phyloP scores from a whole-genome alignment of 2,329 filamentous ascomycete species.

The Penicillium sp. region DNA sequence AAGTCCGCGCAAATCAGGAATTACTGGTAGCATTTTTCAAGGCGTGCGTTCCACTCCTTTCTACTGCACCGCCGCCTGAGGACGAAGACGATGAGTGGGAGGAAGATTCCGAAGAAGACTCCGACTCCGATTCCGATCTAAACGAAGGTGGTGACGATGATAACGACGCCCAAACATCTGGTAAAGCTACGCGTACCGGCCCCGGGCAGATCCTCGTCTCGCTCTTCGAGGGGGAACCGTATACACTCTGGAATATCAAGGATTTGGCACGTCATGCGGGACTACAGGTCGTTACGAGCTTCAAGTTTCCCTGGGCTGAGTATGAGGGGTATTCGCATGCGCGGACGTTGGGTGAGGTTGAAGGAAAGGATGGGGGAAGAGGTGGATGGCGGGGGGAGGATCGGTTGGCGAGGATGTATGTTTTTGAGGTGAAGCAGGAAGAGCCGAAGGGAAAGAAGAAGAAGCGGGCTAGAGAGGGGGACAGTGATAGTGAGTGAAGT shows the following conservation, averaged over 20 bases:
- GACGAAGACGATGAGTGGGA: conserved; percentile 30
- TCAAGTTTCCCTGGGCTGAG: conserved; percentile 52
- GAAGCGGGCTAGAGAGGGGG: conserved; percentile 38
- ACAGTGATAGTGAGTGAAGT: conserved; percentile 39
- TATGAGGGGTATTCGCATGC: conserved; percentile 54
- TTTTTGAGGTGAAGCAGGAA: conserved; percentile 49
- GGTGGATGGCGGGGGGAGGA: conserved; percentile 54
- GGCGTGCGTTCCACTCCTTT: conserved; percentile 47
- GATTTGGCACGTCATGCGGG: conserved; percentile 76
- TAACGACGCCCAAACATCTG: conserved; percentile 21
- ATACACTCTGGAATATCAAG: conserved; percentile 91
- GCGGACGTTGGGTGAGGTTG: conserved; percentile 50
- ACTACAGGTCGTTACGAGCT: conserved; percentile 52
- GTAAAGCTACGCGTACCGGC: conserved; percentile 30
- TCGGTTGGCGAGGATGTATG: conserved; percentile 51
- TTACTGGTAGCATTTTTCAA: conserved; percentile 55
- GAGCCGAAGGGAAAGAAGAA: conserved; percentile 33
- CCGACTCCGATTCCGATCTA: conserved; percentile 19
- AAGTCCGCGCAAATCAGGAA: conserved; percentile 86
- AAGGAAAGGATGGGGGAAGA: conserved; percentile 43
- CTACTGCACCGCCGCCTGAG: conserved; percentile 29
- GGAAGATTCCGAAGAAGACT: conserved; percentile 26
- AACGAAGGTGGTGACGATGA: conserved; percentile 17
- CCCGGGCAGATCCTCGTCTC: conserved; percentile 73
- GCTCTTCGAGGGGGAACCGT: conserved; percentile 90